Evolutionary conservation across 2,329 filamentous ascomycete species (phyloP), one percentile per base, ranked within the genome.

Genomic region (Aphanocladium album): DNA sequence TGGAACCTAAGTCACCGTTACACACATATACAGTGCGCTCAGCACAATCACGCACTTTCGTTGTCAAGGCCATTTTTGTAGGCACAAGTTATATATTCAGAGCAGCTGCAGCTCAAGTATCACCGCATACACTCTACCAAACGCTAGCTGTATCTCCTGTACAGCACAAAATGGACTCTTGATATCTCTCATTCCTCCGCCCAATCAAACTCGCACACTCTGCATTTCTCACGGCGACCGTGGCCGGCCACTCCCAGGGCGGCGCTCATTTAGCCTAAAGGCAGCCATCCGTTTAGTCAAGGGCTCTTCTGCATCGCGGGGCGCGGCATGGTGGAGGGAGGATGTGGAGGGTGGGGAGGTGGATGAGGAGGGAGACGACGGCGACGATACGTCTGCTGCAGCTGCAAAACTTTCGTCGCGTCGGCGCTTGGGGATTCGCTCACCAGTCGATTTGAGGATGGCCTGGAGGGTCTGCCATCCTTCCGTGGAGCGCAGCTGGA

Each of bases 381-480:
- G 56, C 62, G 62, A 60, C 61, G 55, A 52, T 50, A 52, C 51
- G 63, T 62, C 52, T 60, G 60, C 64, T 58, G 62, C 47, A 62
- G 65, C 64, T 67, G 65, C 67, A 66, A 57, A 56, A 63, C 23
- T n/a, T n/a, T 65, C 73, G 67, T 74, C 73, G 70, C 77, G 78
- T 72, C 72, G 76, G 72, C 85, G 89, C 83, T 95, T 96, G 76
- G 87, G 88, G 85, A 89, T 86, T 86, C 89, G 89, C 90, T 96
- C 93, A 96, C 93, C 91, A 84, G 91, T 92, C 86, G 92, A 90
- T 87, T 95, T 87, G 79, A 98, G 85, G 74, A 99, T 96, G 75
- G 90, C 89, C 77, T 93, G 83, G 71, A 99, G 83, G 62, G 91
- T 98, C 75, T 93, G 90, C 95, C 95, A 99, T 71, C 95, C 95